Percentiles rank a stretch among this genome's conserved stretches.
Conservation (phyloP, 257 asterid genomes). For the Fraxinus americana region DNA sequence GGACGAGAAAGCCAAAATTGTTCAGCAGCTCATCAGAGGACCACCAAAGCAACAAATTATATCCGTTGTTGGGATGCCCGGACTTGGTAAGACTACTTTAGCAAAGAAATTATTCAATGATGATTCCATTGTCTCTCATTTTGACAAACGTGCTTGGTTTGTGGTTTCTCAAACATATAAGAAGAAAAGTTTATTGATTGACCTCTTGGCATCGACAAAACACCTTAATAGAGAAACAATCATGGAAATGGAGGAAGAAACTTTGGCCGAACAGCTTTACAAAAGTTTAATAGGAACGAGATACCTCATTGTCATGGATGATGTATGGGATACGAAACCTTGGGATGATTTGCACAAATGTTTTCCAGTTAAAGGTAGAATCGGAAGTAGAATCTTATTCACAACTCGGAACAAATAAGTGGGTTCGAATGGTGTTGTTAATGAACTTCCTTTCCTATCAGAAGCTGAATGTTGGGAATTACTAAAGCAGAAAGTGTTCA, state of each 20-base stretch:
- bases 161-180: conserved; percentile 25
- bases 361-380: conserved; percentile 16
- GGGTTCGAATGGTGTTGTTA: conserved; percentile 3
- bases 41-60: background rate
- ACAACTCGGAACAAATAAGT: conserved; percentile 11
- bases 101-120: conserved; percentile 28
- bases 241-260: conserved; percentile 13
- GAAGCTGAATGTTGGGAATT: conserved; percentile 25
- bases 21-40: background rate
- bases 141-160: conserved; percentile 25
- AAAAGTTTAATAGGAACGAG: conserved; percentile 16
- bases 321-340: conserved; percentile 22
- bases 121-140: conserved; percentile 5
- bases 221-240: conserved; percentile 11
- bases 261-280: conserved; percentile 24
- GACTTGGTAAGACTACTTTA: conserved; percentile 44
- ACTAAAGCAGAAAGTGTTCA: conserved; percentile 18
- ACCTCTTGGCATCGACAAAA: conserved; percentile 12
- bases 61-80: conserved; percentile 33
- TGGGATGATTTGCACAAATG: background rate
- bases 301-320: conserved; percentile 38
- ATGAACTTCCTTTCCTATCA: conserved; percentile 20
- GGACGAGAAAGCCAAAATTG: conserved; percentile 1
- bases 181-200: conserved; percentile 21
- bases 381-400: conserved; percentile 32